Evolutionary conservation across 371 early-diverging fungal genomes (phyloP).

Genomic region (Coemansia sp.): DNA sequence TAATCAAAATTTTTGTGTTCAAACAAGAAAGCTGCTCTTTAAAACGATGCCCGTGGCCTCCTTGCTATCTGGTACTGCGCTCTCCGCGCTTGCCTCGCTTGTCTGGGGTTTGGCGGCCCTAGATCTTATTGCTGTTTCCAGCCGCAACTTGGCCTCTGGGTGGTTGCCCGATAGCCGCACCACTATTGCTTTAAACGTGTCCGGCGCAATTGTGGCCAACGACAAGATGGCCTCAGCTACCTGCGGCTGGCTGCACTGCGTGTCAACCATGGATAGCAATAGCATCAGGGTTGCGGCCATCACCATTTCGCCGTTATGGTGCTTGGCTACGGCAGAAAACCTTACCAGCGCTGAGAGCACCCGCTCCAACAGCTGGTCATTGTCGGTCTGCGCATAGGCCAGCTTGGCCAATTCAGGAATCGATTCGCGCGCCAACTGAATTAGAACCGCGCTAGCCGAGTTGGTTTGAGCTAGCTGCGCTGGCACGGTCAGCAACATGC

Average conservation of each 20-base stretch:
- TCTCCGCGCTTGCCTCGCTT: neutral
- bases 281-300: conserved; percentile 36
- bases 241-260: neutral
- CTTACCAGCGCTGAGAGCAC: neutral
- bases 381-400: neutral
- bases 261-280: conserved; percentile 27
- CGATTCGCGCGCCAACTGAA: neutral
- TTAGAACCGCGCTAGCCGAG: neutral
- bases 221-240: conserved; percentile 20
- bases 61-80: neutral
- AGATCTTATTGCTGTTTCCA: conserved; percentile 32
- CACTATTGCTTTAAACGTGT: conserved; percentile 16
- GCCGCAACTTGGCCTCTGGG: conserved; percentile 21
- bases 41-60: conserved; percentile 9
- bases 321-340: neutral
- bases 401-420: neutral
- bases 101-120: neutral
- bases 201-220: conserved; percentile 18
- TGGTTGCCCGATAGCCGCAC: conserved; percentile 18
- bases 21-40: conserved; percentile 30
- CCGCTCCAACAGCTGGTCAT: neutral
- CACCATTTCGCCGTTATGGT: neutral
- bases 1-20: neutral
- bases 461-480: neutral
- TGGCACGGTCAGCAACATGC: neutral